Conservation (phyloP, 208 protist genomes). For the Wallacemonas sp. region DNA sequence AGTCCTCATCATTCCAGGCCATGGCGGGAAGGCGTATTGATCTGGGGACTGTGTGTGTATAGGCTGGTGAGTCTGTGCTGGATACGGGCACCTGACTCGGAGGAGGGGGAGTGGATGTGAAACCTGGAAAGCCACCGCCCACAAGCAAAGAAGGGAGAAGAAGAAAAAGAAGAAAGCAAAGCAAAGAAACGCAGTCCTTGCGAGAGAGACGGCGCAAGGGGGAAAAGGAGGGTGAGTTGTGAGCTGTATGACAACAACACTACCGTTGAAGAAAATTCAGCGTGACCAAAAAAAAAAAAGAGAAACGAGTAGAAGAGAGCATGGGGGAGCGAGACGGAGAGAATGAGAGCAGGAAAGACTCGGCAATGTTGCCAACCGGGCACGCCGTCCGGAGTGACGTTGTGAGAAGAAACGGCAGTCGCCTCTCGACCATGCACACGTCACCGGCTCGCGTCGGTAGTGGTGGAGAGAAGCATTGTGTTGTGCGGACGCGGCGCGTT, state of each 20-base stretch:
- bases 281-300: constrained; percentile 1
- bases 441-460: too few species aligned
- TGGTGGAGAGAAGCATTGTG: too few species aligned
- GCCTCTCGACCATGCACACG: too few species aligned
- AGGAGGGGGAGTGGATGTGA: too few species aligned
- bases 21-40: not conserved
- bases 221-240: not conserved
- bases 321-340: constrained; percentile 3
- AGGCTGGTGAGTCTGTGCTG: not conserved
- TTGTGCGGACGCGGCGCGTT: too few species aligned
- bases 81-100: not conserved
- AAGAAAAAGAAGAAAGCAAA: not conserved
- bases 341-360: constrained; percentile 13
- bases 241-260: not conserved
- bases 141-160: not conserved
- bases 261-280: not conserved
- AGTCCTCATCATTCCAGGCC: constrained; percentile 25
- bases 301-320: not conserved
- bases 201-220: not conserved
- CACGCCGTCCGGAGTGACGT: too few species aligned
- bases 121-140: too few species aligned
- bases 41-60: not conserved
- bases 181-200: not conserved
- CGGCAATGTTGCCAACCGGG: too few species aligned
- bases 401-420: too few species aligned